Conservation (phyloP, 208 protist species). For the Trypanosoma caninum region DNA sequence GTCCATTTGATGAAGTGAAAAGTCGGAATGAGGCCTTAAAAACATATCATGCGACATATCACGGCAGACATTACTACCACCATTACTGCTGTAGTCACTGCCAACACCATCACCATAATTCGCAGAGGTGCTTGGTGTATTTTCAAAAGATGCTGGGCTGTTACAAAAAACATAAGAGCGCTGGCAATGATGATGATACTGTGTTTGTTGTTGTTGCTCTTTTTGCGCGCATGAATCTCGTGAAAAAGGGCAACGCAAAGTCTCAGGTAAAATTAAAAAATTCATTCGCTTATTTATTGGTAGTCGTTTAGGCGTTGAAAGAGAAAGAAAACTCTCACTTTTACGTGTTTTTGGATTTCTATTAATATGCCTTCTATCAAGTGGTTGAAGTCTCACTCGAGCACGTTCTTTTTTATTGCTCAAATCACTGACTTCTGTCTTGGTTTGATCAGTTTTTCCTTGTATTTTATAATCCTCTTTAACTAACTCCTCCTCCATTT, state of each 20-base stretch:
- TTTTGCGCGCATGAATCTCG: background rate
- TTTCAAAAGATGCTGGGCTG: too few relatives aligned
- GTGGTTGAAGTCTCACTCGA: background rate
- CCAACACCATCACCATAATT: background rate
- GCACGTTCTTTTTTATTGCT: background rate
- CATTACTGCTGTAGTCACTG: background rate
- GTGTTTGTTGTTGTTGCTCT: background rate
- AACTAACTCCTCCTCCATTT: background rate
- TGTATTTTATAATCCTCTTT: too few relatives aligned
- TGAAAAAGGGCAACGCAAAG: background rate
- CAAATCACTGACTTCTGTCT: too few relatives aligned
- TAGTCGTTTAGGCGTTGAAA: conserved; percentile 3
- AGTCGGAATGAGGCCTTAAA: background rate
- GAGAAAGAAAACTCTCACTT: conserved; percentile 14
- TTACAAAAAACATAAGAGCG: too few relatives aligned
- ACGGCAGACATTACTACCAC: background rate
- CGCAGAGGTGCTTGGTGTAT: background rate
- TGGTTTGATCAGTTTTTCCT: too few relatives aligned
- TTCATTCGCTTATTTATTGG: conserved; percentile 8
- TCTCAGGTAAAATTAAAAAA: background rate
- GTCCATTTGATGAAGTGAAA: background rate
- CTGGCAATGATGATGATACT: too few relatives aligned
- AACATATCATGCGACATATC: too few relatives aligned
- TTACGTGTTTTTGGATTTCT: background rate
- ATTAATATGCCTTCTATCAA: background rate